Evolutionary conservation across 225 moss, liverwort and hornwort genomes (phyloP).

Genomic region (Bryoerythrophyllum caledonicum): DNA sequence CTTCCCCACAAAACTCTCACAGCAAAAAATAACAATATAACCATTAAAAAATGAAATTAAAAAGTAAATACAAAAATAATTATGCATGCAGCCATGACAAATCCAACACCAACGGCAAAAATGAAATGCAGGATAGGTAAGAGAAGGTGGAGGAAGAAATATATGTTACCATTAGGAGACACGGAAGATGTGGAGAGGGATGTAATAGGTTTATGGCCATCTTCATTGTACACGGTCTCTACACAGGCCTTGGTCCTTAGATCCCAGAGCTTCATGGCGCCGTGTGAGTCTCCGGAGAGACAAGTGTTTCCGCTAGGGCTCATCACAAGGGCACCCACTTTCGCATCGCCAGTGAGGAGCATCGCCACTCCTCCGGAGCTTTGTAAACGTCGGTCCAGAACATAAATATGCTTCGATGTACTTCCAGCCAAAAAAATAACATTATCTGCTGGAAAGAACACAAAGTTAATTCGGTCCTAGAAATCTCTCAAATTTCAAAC

Average conservation of each 20-base stretch:
- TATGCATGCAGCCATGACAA: not conserved
- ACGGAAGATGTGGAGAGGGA: constrained; percentile 68
- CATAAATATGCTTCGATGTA: constrained; percentile 85
- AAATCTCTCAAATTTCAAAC: not conserved
- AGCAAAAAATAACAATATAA: not conserved
- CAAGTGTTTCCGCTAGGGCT: constrained; percentile 73
- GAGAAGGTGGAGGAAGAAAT: not conserved
- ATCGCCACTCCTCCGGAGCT: constrained; percentile 73
- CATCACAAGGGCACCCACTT: constrained; percentile 79
- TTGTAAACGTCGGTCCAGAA: constrained; percentile 80
- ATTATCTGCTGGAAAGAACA: constrained; percentile 64
- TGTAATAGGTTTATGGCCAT: constrained; percentile 82
- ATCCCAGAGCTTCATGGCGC: constrained; percentile 97
- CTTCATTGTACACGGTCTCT: constrained; percentile 87
- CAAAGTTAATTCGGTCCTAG: not conserved
- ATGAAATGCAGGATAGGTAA: not conserved
- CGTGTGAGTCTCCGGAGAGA: constrained; percentile 88
- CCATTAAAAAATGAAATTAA: no score
- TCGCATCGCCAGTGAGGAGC: constrained; percentile 60
- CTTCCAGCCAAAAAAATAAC: constrained; percentile 86
- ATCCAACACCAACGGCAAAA: not conserved
- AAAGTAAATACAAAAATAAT: not conserved
- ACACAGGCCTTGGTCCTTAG: constrained; percentile 74
- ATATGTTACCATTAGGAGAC: constrained; percentile 58
- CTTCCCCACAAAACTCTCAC: not conserved